phyloP scores from a whole-genome alignment of 805 yeast species.

The Priceomyces melissophilus region DNA sequence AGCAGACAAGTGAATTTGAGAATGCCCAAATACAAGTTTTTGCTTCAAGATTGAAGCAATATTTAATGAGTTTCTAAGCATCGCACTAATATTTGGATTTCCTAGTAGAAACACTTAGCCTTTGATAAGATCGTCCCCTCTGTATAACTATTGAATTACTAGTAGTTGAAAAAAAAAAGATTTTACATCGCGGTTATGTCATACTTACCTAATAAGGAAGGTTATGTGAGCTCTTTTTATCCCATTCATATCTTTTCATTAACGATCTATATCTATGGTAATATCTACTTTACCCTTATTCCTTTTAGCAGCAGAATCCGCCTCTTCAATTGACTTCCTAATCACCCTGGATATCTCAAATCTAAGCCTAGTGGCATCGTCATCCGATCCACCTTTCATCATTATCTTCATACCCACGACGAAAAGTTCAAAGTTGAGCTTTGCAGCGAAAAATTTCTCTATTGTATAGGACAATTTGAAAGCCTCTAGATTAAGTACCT shows the following conservation, averaged over 20 bases:
- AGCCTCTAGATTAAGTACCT: slow-evolving; percentile 45
- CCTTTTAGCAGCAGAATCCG: slow-evolving; percentile 13
- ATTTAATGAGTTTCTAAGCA: too few species aligned
- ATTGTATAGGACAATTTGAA: slow-evolving; percentile 51
- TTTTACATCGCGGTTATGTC: slow-evolving; percentile 36
- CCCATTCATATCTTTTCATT: slow-evolving; percentile 3
- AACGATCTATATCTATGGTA: slow-evolving; percentile 31
- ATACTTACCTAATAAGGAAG: slow-evolving; percentile 17
- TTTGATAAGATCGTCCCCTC: background rate
- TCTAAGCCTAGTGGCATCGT: slow-evolving; percentile 59
- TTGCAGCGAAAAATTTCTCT: slow-evolving; percentile 50
- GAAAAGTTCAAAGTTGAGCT: slow-evolving; percentile 59
- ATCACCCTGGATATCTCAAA: slow-evolving; percentile 47
- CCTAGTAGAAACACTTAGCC: background rate
- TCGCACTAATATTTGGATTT: too few species aligned
- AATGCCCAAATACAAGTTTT: too few species aligned
- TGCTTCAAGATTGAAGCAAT: too few species aligned
- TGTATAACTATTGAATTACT: too few species aligned
- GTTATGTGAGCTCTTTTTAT: too few species aligned
- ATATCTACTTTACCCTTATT: slow-evolving; percentile 27
- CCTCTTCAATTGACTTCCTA: slow-evolving; percentile 25
- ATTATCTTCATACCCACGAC: slow-evolving; percentile 52
- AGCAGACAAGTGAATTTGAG: too few species aligned
- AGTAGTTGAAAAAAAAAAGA: slow-evolving; percentile 9
- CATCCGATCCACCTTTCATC: slow-evolving; percentile 70